Percentiles rank a stretch among this genome's conserved stretches.
These are phyloP conservation scores for Cladosporium sp. DNA, from an alignment of 2,329 filamentous ascomycete genomes.

Conservation along the genomic window DNA sequence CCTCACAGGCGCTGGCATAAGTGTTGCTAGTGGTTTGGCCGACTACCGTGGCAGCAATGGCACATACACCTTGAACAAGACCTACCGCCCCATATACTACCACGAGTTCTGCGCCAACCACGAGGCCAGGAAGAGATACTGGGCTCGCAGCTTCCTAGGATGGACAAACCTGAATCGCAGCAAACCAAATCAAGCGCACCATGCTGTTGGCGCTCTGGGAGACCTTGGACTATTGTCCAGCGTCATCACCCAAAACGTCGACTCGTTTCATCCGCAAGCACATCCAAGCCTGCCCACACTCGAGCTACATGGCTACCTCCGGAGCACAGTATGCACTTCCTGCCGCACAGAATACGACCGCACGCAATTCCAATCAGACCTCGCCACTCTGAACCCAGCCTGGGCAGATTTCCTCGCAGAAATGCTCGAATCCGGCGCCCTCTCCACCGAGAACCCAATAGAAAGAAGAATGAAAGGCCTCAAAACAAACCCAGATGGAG, in stretches of 20 bases:
- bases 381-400: slow-evolving; percentile 77
- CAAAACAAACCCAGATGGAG: slow-evolving; percentile 88
- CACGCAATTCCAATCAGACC: slow-evolving; percentile 70
- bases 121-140: slow-evolving; percentile 87
- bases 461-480: slow-evolving; percentile 69
- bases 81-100: slow-evolving; percentile 88
- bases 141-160: slow-evolving; percentile 90
- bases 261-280: slow-evolving; percentile 81
- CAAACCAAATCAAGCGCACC: slow-evolving; percentile 76
- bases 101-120: slow-evolving; percentile 83
- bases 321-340: slow-evolving; percentile 75
- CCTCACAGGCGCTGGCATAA: slow-evolving; percentile 84
- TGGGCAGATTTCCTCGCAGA: slow-evolving; percentile 78
- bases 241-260: slow-evolving; percentile 95
- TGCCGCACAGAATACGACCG: slow-evolving; percentile 73
- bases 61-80: slow-evolving; percentile 89
- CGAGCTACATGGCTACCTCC: slow-evolving; percentile 89
- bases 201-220: slow-evolving; percentile 72
- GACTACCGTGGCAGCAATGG: slow-evolving; percentile 90
- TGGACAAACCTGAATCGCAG: slow-evolving; percentile 81
- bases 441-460: slow-evolving; percentile 73
- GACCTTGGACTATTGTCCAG: slow-evolving; percentile 69
- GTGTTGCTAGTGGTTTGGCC: slow-evolving; percentile 86
- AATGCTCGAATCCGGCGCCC: slow-evolving; percentile 70
- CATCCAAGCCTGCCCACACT: slow-evolving; percentile 74